Percentiles rank a stretch among this genome's conserved stretches.
Conservation (phyloP, 116 monocot species). For the Cymodocea nodosa region DNA sequence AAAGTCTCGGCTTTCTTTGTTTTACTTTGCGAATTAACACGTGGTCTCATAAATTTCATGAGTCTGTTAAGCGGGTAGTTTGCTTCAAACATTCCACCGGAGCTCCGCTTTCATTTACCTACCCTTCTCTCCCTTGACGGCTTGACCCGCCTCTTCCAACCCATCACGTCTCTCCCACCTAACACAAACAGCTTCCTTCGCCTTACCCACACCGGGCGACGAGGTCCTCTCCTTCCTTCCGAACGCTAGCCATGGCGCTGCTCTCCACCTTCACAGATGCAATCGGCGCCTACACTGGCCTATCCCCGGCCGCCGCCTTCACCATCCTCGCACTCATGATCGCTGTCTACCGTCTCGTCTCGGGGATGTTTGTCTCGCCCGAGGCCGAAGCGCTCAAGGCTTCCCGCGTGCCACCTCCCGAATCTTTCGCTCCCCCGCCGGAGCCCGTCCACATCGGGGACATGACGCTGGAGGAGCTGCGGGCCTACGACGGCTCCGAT, state of each 20-base stretch:
- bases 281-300: constrained; percentile 65
- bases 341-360: constrained; percentile 69
- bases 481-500: constrained; percentile 70
- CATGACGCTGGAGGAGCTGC: constrained; percentile 77
- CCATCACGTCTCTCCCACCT: too few species aligned
- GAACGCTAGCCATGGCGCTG: constrained; percentile 19
- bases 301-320: constrained; percentile 59
- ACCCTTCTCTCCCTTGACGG: too few species aligned
- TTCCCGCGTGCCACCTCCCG: constrained; percentile 2
- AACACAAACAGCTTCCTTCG: too few species aligned
- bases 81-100: too few species aligned
- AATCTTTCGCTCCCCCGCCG: constrained; percentile 12
- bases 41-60: too few species aligned
- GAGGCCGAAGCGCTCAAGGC: constrained; percentile 4
- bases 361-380: constrained; percentile 47
- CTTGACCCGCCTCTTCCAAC: too few species aligned
- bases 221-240: too few species aligned
- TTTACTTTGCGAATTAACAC: too few species aligned
- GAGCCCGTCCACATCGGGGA: constrained; percentile 76
- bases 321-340: constrained; percentile 72
- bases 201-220: too few species aligned
- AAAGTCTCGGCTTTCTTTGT: too few species aligned
- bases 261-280: constrained; percentile 28
- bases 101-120: too few species aligned
- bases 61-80: too few species aligned